Evolutionary conservation across 108 stramenopile species (phyloP).

Genomic region (Nitzschia palea): DNA sequence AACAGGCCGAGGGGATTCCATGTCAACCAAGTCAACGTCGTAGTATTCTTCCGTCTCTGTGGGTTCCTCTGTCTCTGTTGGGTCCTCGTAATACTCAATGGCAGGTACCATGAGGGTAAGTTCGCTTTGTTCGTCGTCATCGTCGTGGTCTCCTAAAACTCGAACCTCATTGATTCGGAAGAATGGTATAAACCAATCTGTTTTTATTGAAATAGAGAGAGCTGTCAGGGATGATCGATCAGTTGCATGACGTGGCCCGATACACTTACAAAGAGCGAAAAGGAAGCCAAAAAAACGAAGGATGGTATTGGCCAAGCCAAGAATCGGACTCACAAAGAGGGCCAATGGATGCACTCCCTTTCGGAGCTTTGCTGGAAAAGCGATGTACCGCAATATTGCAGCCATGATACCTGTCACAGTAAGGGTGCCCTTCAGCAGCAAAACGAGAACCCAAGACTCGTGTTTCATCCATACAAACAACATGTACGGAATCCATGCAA

Average conservation of each 20-base stretch:
- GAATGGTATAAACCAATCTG: conserved; percentile 16
- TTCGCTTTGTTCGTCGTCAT: background rate
- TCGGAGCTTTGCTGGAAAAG: conserved; percentile 7
- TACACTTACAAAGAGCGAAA: conserved; percentile 11
- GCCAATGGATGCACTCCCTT: conserved; percentile 13
- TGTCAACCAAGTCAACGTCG: background rate
- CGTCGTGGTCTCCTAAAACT: conserved; percentile 2
- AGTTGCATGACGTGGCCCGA: background rate
- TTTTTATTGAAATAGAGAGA: background rate
- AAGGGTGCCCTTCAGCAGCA: conserved; percentile 14
- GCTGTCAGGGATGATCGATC: background rate
- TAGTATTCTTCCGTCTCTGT: background rate
- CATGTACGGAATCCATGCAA: conserved; percentile 16
- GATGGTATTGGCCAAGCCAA: conserved; percentile 11
- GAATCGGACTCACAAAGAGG: conserved; percentile 5
- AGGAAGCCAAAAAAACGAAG: conserved; percentile 19
- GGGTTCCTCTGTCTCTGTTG: background rate
- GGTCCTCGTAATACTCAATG: background rate
- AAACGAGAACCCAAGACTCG: conserved; percentile 14
- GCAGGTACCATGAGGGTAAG: too few relatives aligned
- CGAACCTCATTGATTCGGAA: conserved; percentile 2
- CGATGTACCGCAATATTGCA: background rate
- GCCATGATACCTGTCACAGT: conserved; percentile 7
- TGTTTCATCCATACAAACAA: conserved; percentile 17
- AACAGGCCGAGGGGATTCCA: background rate